Conservation (phyloP, 192 early-diverging fungal species). For the Backusella mclennaniae region DNA sequence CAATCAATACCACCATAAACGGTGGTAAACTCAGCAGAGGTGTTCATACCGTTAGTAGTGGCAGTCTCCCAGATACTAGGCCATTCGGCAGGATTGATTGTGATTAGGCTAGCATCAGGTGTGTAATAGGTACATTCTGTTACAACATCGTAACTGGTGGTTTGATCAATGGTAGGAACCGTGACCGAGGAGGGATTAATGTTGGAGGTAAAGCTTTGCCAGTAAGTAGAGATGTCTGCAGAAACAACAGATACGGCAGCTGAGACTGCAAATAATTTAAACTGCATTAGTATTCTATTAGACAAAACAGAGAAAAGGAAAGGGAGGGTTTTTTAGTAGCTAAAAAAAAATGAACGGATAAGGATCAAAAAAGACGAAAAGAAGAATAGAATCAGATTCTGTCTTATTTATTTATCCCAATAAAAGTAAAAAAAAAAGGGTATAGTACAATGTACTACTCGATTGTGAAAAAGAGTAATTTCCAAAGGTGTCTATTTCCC, state of each 20-base stretch:
- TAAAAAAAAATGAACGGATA: not conserved
- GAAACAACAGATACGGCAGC: not conserved
- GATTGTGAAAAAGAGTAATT: not conserved
- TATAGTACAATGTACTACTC: not conserved
- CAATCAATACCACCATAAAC: slow-evolving; percentile 42
- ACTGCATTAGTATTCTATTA: not conserved
- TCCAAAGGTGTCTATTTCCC: not conserved
- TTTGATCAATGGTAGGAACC: slow-evolving; percentile 21
- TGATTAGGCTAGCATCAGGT: slow-evolving; percentile 9
- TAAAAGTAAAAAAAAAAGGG: not conserved
- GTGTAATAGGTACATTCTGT: slow-evolving; percentile 16
- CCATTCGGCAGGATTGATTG: slow-evolving; percentile 14
- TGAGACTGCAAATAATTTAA: not conserved
- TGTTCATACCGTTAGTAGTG: slow-evolving; percentile 27
- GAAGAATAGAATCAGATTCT: not conserved
- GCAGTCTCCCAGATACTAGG: slow-evolving; percentile 21
- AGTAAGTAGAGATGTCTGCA: not conserved
- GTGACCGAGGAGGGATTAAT: slow-evolving; percentile 8
- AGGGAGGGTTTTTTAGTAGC: not conserved
- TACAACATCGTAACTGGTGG: slow-evolving; percentile 9
- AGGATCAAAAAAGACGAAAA: not conserved
- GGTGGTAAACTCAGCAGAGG: slow-evolving; percentile 33
- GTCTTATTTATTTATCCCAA: not conserved
- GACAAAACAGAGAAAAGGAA: not conserved
- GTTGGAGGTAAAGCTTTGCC: slow-evolving; percentile 4